These are phyloP conservation scores for Ogataea parapolymorpha DNA, from an alignment of 805 yeast species.

Conservation along the genomic window DNA sequence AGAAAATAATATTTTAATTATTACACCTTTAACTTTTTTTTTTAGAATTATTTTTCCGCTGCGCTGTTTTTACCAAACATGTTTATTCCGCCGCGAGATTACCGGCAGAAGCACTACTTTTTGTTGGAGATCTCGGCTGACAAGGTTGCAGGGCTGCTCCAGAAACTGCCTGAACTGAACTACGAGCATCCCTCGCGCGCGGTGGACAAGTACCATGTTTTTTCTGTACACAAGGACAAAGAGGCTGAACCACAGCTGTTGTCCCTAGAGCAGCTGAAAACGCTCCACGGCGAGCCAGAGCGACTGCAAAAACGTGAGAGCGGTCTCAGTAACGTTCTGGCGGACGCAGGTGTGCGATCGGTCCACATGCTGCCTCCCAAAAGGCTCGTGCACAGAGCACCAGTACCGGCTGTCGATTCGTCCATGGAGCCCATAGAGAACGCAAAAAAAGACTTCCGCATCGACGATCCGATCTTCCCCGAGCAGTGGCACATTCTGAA, in stretches of 20 bases:
- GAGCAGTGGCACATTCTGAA: constrained; percentile 94
- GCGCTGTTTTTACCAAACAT: constrained; percentile 10
- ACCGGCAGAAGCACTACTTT: constrained; percentile 51
- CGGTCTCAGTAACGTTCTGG: constrained; percentile 11
- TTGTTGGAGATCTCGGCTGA: constrained; percentile 48
- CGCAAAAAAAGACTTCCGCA: constrained; percentile 52
- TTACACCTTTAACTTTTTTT: neutral
- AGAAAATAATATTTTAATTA: neutral
- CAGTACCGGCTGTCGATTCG: constrained; percentile 56
- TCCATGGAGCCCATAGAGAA: constrained; percentile 44
- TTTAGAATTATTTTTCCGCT: constrained; percentile 2
- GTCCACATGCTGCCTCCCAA: constrained; percentile 56
- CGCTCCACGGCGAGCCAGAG: constrained; percentile 33
- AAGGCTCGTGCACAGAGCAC: constrained; percentile 52
- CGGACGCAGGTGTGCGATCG: constrained; percentile 39
- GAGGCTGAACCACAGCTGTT: neutral
- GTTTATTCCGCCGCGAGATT: constrained; percentile 40
- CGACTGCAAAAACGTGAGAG: constrained; percentile 2
- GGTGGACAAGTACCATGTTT: constrained; percentile 60
- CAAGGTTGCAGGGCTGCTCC: constrained; percentile 6
- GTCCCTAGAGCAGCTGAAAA: constrained; percentile 23
- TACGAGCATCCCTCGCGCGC: constrained; percentile 68
- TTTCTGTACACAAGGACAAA: constrained; percentile 48
- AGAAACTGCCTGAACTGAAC: constrained; percentile 41
- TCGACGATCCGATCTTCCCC: constrained; percentile 78